A percentile compares a stretch with the other conserved stretches of the same genome.
Evolutionary conservation across 2,329 filamentous ascomycete species (phyloP).

Genomic region (Pezicula neosporulosa): DNA sequence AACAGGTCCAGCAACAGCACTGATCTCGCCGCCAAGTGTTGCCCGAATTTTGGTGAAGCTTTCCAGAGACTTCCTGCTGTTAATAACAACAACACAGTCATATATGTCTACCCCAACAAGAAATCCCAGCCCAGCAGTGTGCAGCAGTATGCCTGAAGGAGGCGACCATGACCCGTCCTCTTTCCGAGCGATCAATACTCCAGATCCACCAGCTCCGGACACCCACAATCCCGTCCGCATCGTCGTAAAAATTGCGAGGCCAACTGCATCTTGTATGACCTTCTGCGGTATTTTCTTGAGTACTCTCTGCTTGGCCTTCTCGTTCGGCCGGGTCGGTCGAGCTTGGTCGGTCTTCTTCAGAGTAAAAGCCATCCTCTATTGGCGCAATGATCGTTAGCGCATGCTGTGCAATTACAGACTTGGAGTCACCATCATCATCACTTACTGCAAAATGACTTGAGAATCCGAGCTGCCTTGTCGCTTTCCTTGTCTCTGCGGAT

Average conservation of each 20-base stretch:
- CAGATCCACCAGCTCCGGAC: slow-evolving; percentile 85
- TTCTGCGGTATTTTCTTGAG: slow-evolving; percentile 81
- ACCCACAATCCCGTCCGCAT: slow-evolving; percentile 93
- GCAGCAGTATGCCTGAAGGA: slow-evolving; percentile 85
- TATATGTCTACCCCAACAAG: slow-evolving; percentile 92
- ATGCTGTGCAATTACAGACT: background rate
- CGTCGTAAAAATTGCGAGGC: slow-evolving; percentile 89
- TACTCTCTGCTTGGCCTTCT: slow-evolving; percentile 52
- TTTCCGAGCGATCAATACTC: slow-evolving; percentile 78
- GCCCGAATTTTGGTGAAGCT: slow-evolving; percentile 77
- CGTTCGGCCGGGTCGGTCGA: slow-evolving; percentile 30
- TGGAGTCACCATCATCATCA: slow-evolving; percentile 20
- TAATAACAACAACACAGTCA: slow-evolving; percentile 91
- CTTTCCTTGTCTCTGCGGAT: slow-evolving; percentile 68
- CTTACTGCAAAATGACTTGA: slow-evolving; percentile 87
- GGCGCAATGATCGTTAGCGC: slow-evolving; percentile 12
- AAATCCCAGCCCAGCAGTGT: slow-evolving; percentile 86
- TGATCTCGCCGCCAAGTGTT: slow-evolving; percentile 79
- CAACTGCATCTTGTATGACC: slow-evolving; percentile 86
- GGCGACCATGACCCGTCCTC: slow-evolving; percentile 89
- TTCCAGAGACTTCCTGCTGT: slow-evolving; percentile 79
- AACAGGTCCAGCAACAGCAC: slow-evolving; percentile 72
- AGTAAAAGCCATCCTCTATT: slow-evolving; percentile 65
- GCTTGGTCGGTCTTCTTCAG: slow-evolving; percentile 41
- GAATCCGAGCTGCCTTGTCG: slow-evolving; percentile 85